phyloP scores from a whole-genome alignment of 441 rosid genomes.

The Flueggea neowawraea region DNA sequence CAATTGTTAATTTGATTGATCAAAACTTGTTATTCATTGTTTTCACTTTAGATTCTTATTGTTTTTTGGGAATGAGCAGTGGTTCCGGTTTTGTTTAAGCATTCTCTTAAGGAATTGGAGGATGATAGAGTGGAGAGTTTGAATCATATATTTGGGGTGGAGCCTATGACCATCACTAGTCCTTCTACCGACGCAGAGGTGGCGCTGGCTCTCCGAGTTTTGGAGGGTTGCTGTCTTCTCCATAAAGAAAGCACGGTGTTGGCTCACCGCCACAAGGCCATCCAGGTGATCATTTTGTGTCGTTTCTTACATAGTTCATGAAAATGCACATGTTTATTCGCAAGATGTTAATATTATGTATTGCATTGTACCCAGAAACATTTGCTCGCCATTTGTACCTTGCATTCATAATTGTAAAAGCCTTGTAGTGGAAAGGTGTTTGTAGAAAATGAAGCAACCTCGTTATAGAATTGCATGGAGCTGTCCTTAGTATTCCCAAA shows the following conservation, averaged over 20 bases:
- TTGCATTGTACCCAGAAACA: no score
- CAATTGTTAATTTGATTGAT: no score
- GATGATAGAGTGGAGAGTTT: constrained; percentile 59
- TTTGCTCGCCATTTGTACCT: no score
- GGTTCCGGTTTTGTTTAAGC: constrained; percentile 71
- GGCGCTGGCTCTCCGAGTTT: constrained; percentile 82
- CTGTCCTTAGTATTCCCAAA: no score
- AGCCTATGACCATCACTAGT: constrained; percentile 75
- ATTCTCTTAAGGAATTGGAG: constrained; percentile 59
- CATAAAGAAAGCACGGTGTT: constrained; percentile 72
- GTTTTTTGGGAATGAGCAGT: constrained; percentile 30
- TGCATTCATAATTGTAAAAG: no score
- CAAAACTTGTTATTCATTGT: no score
- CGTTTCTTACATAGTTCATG: no score
- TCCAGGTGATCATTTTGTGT: constrained; percentile 34
- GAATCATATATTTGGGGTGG: constrained; percentile 76
- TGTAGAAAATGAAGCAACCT: no score
- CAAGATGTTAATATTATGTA: no score
- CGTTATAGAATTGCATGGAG: no score
- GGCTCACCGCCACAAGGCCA: constrained; percentile 78
- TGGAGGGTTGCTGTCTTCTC: constrained; percentile 93
- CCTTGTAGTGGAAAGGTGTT: no score
- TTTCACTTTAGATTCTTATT: not conserved
- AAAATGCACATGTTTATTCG: no score
- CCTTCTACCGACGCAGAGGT: constrained; percentile 78